phyloP scores from a whole-genome alignment of 2,329 filamentous ascomycete species.

The Orbilia quercus region DNA sequence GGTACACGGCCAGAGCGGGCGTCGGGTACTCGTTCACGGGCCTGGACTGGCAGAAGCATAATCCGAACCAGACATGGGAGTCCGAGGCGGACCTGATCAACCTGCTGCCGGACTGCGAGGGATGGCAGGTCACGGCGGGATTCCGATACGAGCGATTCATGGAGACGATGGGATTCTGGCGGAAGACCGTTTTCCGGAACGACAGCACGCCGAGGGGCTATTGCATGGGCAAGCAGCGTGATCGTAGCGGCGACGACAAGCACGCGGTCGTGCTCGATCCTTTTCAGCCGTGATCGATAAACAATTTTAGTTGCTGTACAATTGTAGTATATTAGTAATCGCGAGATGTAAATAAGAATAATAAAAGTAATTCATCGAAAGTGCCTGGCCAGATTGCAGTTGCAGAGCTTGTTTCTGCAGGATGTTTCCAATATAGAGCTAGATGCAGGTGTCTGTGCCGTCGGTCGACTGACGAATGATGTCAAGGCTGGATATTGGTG shows the following conservation, averaged over 20 bases:
- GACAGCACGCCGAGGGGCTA: conserved; percentile 6
- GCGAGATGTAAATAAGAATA: conserved; percentile 1
- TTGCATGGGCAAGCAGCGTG: conserved; percentile 5
- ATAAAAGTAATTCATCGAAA: not conserved
- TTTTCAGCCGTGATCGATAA: conserved; percentile 1
- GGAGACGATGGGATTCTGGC: not conserved
- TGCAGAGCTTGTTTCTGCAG: not conserved
- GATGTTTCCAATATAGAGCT: not conserved
- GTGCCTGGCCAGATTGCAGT: too few species aligned
- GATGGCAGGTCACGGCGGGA: conserved; percentile 11
- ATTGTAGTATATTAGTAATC: too few species aligned
- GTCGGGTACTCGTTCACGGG: conserved; percentile 12
- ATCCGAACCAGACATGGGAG: conserved; percentile 22
- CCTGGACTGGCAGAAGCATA: conserved; percentile 8
- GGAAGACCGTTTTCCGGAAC: conserved; percentile 20
- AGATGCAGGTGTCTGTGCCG: not conserved
- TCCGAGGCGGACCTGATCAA: conserved; percentile 3
- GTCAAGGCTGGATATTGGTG: too few species aligned
- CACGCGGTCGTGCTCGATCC: conserved; percentile 1
- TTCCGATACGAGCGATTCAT: conserved; percentile 17
- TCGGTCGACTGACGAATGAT: too few species aligned
- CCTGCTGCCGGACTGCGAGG: conserved; percentile 13
- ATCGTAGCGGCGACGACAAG: not conserved
- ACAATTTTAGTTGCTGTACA: too few species aligned
- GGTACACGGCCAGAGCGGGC: conserved; percentile 5